phyloP scores from a whole-genome alignment of 2,329 filamentous ascomycete genomes.

The Teratosphaeria zuluensis region DNA sequence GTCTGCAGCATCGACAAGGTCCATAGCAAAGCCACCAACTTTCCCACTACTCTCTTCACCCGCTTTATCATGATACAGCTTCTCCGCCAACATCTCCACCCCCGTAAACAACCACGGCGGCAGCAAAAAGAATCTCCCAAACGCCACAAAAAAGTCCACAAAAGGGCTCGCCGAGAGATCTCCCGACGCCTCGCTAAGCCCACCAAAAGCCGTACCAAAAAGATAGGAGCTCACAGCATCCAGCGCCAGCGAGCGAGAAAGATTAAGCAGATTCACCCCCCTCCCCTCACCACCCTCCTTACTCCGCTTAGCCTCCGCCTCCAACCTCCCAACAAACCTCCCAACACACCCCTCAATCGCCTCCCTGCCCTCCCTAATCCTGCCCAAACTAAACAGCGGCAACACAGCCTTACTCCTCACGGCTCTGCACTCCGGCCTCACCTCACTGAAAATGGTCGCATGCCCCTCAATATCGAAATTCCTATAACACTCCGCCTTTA shows the following conservation, averaged over 20 bases:
- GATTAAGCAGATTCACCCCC: conserved; percentile 40
- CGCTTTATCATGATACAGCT: conserved; percentile 27
- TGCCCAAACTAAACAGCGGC: conserved; percentile 41
- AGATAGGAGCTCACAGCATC: conserved; percentile 47
- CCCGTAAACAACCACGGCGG: conserved; percentile 33
- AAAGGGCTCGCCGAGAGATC: conserved; percentile 38
- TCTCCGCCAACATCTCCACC: conserved; percentile 29
- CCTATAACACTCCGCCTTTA: conserved; percentile 41
- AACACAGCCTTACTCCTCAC: conserved; percentile 41
- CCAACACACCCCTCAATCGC: conserved; percentile 34
- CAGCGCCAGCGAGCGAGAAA: conserved; percentile 41
- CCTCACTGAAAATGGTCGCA: conserved; percentile 44
- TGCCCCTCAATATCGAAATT: conserved; percentile 51
- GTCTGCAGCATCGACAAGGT: conserved; percentile 28
- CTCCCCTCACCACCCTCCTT: conserved; percentile 6
- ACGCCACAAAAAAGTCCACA: conserved; percentile 46
- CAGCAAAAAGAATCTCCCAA: conserved; percentile 47
- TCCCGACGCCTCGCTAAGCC: conserved; percentile 29
- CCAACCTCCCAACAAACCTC: conserved; percentile 33
- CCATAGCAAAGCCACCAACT: conserved; percentile 36
- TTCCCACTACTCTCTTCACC: conserved; percentile 27
- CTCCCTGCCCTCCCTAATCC: conserved; percentile 30
- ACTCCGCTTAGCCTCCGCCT: conserved; percentile 22
- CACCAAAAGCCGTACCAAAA: conserved; percentile 43
- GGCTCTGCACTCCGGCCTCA: conserved; percentile 32